Base-by-base conservation (phyloP, 2,329 filamentous ascomycete species). In the Apiospora koreana region DNA sequence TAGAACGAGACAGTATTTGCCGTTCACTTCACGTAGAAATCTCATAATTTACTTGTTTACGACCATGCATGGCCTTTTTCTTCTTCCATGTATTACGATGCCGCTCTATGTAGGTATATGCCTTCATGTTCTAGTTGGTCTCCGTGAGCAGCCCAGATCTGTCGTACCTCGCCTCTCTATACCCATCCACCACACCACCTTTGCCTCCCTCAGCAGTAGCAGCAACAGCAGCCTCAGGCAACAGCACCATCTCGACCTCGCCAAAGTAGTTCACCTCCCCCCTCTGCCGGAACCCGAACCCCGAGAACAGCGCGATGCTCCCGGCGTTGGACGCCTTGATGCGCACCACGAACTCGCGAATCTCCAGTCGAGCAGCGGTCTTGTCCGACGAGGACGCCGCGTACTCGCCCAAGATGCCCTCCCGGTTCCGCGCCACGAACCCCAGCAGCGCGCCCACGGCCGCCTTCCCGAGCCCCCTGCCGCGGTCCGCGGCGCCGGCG, bases 381-480 rank as follows among this genome's bases (percentile, higher is more conserved):
- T 43, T 10, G 42, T 35, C 50, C 28, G 23, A 23, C 3, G 14
- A 21, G 16, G 50, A 21, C 5, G 42, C 10, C 10, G 58, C 72
- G 71, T 90, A 92, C 79, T 92, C 90, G 0, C 73, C 74, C 68
- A 94, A 71, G 9, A 97, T 88, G 0, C 74, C 80, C 0, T 76
- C 74, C 31, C 88, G 78, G 68, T 92, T 84, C 0, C 78, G 78
- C 5, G 84, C 74, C 7, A 97, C 84, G 76, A 94, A 98, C 64
- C 84, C 80, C 67, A 98, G 76, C 69, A 98, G 92, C 0, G 89
- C 82, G 2, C 89, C 78, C 1, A 97, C 84, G 0, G 92, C 88
- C 0, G 74, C 75, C 68, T 73, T 74, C 4, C 78, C 78, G 2
- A 75, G 58, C 0, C 78, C 78, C 28, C 45, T 70, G 2, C 75